Conservation (phyloP, 345 rosid species). For the Citrus australasica region DNA sequence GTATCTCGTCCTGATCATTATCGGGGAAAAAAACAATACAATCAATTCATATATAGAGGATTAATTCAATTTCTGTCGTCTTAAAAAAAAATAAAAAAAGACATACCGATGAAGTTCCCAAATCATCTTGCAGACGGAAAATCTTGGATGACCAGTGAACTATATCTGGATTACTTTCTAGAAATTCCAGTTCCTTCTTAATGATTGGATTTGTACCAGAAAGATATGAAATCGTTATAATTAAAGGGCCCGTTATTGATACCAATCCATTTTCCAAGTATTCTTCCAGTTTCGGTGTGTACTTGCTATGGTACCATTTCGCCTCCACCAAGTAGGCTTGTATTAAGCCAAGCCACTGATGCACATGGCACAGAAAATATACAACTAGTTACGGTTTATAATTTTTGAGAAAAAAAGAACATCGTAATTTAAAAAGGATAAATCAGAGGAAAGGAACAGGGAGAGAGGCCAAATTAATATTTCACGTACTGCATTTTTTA, state of each 20-base stretch:
- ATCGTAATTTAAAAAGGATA: no score
- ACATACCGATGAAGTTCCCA: constrained; percentile 21
- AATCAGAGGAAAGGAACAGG: no score
- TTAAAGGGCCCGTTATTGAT: constrained; percentile 3
- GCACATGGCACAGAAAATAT: not conserved
- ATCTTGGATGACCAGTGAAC: not conserved
- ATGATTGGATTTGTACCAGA: not conserved
- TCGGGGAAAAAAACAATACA: not conserved
- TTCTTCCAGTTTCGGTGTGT: constrained; percentile 5
- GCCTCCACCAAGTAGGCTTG: constrained; percentile 24
- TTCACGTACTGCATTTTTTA: constrained; percentile 13
- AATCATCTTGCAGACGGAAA: constrained; percentile 22
- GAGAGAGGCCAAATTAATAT: not conserved
- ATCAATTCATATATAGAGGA: no score
- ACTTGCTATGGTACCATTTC: constrained; percentile 13
- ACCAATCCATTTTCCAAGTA: constrained; percentile 4
- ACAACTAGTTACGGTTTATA: not conserved
- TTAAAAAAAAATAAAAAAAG: not conserved
- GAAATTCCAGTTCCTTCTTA: not conserved
- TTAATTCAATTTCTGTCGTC: no score
- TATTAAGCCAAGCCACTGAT: constrained; percentile 21
- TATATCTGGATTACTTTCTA: not conserved
- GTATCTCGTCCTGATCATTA: constrained; percentile 20
- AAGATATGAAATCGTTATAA: not conserved
- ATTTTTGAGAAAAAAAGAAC: not conserved